A percentile compares a stretch with the other conserved stretches of the same genome.
These are phyloP conservation scores for Hypoxylon perforatum DNA, from an alignment of 495 filamentous ascomycete genomes.

Conservation along the genomic window DNA sequence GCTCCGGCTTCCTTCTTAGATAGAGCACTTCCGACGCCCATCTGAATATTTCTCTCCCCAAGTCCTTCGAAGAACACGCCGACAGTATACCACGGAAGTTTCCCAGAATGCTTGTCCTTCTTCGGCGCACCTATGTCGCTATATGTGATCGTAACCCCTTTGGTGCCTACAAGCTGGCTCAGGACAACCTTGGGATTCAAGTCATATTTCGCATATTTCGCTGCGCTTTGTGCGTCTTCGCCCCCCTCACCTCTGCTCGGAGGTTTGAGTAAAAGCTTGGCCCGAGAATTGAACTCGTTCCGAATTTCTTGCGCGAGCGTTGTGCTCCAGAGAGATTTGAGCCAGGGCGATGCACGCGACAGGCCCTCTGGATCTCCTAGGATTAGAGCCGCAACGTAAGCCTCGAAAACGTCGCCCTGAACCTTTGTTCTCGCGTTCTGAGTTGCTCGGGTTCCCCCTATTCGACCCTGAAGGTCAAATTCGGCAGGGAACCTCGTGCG, in stretches of 20 bases:
- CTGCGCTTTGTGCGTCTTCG: constrained; percentile 9
- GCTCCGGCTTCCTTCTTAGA: constrained; percentile 80
- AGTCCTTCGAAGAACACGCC: constrained; percentile 78
- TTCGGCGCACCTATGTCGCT: constrained; percentile 64
- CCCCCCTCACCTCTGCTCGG: constrained; percentile 16
- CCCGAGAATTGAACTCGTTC: constrained; percentile 39
- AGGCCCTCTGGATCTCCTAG: constrained; percentile 73
- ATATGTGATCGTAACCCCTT: constrained; percentile 74
- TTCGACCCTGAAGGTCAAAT: constrained; percentile 49
- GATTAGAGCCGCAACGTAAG: constrained; percentile 83
- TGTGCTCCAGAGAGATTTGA: constrained; percentile 73
- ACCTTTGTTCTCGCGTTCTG: constrained; percentile 72
- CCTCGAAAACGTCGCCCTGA: constrained; percentile 86
- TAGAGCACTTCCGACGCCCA: constrained; percentile 74
- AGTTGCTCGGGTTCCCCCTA: constrained; percentile 46
- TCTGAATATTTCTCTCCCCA: constrained; percentile 70
- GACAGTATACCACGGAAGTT: constrained; percentile 70
- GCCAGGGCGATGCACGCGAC: constrained; percentile 69
- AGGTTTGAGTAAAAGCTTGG: constrained; percentile 22
- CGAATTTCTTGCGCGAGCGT: constrained; percentile 56
- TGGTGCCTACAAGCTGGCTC: constrained; percentile 64
- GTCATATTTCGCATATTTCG: constrained; percentile 36
- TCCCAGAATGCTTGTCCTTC: constrained; percentile 64
- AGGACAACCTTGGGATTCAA: constrained; percentile 63
- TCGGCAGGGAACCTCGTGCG: constrained; percentile 64